These are phyloP conservation scores for Vitrella brassicaformis DNA, from an alignment of 73 alveolate genomes.

Conservation along the genomic window DNA sequence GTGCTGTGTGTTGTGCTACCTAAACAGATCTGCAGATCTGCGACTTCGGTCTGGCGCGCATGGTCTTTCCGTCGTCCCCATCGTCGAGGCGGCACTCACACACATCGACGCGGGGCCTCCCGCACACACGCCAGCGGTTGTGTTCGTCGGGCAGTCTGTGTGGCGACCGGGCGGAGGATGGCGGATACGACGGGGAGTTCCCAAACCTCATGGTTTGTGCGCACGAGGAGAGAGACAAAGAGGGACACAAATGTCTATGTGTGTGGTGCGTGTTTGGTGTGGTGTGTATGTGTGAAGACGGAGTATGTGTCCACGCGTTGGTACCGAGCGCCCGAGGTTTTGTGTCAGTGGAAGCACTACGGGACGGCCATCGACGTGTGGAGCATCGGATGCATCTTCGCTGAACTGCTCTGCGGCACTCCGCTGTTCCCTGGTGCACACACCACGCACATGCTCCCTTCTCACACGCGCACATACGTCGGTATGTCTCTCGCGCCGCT, in stretches of 20 bases:
- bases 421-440: conserved; percentile 43
- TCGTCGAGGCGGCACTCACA: too few relatives aligned
- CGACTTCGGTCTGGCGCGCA: conserved; percentile 23
- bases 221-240: too few relatives aligned
- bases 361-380: conserved; percentile 6
- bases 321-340: conserved; percentile 37
- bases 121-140: neutral
- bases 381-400: conserved; percentile 41
- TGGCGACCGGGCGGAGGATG: too few relatives aligned
- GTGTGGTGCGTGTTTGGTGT: neutral
- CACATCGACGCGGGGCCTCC: neutral
- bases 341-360: neutral
- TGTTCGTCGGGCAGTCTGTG: neutral
- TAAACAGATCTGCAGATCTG: conserved; percentile 7
- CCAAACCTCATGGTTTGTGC: too few relatives aligned
- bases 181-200: too few relatives aligned
- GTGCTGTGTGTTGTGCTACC: neutral
- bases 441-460: too few relatives aligned
- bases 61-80: neutral
- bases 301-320: conserved; percentile 28
- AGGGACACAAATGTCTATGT: too few relatives aligned
- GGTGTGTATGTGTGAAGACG: neutral
- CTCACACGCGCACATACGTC: too few relatives aligned
- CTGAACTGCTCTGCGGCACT: conserved; percentile 25
- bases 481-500: too few relatives aligned